A percentile compares a stretch with the other conserved stretches of the same genome.
These are phyloP conservation scores for Sphagnum magellanicum DNA, from an alignment of 228 moss, liverwort and hornwort genomes.

Conservation along the genomic window DNA sequence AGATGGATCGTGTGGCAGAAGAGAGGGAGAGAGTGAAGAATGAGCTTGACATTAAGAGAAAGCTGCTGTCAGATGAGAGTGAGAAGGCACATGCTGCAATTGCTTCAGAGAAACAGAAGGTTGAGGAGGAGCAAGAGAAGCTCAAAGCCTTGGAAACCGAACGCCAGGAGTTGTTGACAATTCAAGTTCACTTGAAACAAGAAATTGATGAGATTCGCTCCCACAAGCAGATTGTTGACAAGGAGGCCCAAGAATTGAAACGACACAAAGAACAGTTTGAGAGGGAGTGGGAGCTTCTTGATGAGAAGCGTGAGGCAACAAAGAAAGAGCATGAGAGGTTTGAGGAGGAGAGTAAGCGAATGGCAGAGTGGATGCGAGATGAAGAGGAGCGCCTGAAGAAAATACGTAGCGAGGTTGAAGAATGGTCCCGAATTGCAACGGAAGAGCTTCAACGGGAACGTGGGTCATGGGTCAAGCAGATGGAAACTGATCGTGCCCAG, in stretches of 20 bases:
- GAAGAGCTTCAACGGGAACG: constrained; percentile 78
- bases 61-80: constrained; percentile 31
- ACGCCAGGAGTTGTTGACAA: constrained; percentile 55
- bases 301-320: constrained; percentile 84
- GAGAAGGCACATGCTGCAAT: constrained; percentile 50
- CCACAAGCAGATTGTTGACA: constrained; percentile 72
- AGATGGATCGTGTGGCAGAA: constrained; percentile 39
- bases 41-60: constrained; percentile 55
- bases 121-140: constrained; percentile 82
- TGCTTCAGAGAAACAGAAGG: constrained; percentile 51
- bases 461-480: constrained; percentile 62
- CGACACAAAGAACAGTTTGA: constrained; percentile 87
- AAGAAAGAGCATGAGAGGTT: constrained; percentile 72
- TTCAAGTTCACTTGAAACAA: constrained; percentile 77
- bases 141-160: constrained; percentile 83
- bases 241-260: constrained; percentile 74
- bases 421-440: constrained; percentile 54
- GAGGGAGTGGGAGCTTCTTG: constrained; percentile 94
- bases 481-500: constrained; percentile 78
- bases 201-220: constrained; percentile 93
- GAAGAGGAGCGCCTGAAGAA: constrained; percentile 85
- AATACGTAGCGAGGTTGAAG: constrained; percentile 65
- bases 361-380: constrained; percentile 79
- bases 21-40: constrained; percentile 52
- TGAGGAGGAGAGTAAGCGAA: constrained; percentile 72